Evolutionary conservation across 495 filamentous ascomycete species (phyloP).

Genomic region (Penicillium chermesinum): DNA sequence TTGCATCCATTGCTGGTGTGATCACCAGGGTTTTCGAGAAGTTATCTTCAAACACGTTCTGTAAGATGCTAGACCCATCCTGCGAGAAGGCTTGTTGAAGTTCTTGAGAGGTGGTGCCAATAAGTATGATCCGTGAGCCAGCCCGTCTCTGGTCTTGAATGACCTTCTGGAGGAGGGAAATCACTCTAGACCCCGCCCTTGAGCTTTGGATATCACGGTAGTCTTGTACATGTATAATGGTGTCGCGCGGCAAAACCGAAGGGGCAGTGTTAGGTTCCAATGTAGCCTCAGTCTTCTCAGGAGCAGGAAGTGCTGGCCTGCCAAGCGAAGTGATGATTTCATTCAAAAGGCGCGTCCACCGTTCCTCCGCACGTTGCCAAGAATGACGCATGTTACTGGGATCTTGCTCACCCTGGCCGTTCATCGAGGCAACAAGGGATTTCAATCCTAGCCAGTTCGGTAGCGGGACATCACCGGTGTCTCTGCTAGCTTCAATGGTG

Average conservation of each 20-base stretch:
- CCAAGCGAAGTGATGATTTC: conserved; percentile 28
- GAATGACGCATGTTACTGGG: conserved; percentile 9
- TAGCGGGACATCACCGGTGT: conserved; percentile 31
- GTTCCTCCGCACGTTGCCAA: conserved; percentile 21
- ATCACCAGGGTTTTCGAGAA: conserved; percentile 50
- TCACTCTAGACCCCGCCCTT: conserved; percentile 54
- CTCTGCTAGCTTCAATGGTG: conserved; percentile 34
- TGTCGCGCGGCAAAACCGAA: conserved; percentile 25
- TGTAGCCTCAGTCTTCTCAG: conserved; percentile 8
- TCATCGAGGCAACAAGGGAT: conserved; percentile 36
- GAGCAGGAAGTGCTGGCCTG: conserved; percentile 3
- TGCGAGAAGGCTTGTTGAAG: conserved; percentile 16
- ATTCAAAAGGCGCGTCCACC: conserved; percentile 35
- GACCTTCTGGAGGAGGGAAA: conserved; percentile 62
- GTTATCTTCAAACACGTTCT: conserved; percentile 44
- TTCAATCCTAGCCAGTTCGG: conserved; percentile 34
- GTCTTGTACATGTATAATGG: conserved; percentile 78
- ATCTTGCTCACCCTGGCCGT: conserved; percentile 24
- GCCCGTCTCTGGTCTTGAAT: conserved; percentile 62
- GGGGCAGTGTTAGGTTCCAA: conserved; percentile 10
- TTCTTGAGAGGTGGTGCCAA: conserved; percentile 58
- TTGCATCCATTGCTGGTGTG: conserved; percentile 34
- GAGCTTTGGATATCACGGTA: conserved; percentile 67
- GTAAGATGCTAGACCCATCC: conserved; percentile 46
- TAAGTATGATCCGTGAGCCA: conserved; percentile 66